Conservation (phyloP, 805 yeast species). For the Saturnispora serradocipensis region DNA sequence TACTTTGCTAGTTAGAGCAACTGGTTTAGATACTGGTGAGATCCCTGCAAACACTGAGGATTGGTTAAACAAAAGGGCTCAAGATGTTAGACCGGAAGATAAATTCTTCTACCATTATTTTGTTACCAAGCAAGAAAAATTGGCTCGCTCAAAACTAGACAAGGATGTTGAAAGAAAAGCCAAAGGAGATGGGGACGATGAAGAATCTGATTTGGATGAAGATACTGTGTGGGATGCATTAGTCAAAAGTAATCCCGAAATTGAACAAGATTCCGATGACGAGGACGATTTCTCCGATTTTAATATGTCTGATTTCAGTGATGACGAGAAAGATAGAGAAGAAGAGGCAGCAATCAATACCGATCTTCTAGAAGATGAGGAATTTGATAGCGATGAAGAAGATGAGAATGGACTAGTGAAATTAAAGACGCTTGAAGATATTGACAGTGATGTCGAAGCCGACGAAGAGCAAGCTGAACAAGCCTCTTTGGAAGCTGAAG, state of each 20-base stretch:
- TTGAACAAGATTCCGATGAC: conserved; percentile 37
- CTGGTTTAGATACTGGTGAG: conserved; percentile 26
- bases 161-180: conserved; percentile 39
- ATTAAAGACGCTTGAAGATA: conserved; percentile 20
- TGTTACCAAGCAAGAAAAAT: conserved; percentile 45
- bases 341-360: conserved; percentile 25
- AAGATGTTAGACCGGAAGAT: conserved; percentile 77
- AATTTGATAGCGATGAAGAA: conserved; percentile 24
- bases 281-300: conserved; percentile 32
- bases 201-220: conserved; percentile 41
- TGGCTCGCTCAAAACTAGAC: conserved; percentile 29
- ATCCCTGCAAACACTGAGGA: conserved; percentile 76
- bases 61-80: conserved; percentile 62
- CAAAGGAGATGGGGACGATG: conserved; percentile 31
- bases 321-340: conserved; percentile 25
- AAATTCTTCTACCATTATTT: conserved; percentile 82
- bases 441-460: conserved; percentile 15
- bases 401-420: conserved; percentile 24
- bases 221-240: conserved; percentile 53
- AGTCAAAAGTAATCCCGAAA: conserved; percentile 49
- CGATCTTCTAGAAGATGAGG: conserved; percentile 23
- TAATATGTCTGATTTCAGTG: conserved; percentile 30
- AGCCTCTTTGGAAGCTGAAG: conserved; percentile 15
- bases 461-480: conserved; percentile 17
- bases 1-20: conserved; percentile 56